Conservation (phyloP, 2,329 filamentous ascomycete species). For the Colletotrichum costaricense region DNA sequence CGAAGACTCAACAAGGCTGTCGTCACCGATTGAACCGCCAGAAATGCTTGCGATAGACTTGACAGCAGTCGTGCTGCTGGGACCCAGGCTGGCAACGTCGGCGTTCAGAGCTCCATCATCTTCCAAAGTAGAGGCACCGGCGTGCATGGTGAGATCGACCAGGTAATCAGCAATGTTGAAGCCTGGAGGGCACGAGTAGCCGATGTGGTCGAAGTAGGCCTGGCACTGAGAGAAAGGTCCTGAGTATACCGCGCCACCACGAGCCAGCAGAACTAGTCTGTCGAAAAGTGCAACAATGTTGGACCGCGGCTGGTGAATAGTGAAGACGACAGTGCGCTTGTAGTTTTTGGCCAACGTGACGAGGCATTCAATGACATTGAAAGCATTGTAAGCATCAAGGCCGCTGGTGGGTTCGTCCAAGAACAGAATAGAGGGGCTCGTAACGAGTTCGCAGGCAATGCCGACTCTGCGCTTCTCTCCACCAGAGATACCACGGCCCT, state of each 20-base stretch:
- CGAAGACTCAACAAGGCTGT: conserved; percentile 70
- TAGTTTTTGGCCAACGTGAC: conserved; percentile 96
- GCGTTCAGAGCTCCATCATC: conserved; percentile 65
- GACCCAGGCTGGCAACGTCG: conserved; percentile 76
- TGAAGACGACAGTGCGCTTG: conserved; percentile 97
- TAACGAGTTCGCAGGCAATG: conserved; percentile 97
- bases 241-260: conserved; percentile 92
- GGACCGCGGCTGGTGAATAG: conserved; percentile 96
- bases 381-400: conserved; percentile 95
- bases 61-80: conserved; percentile 87
- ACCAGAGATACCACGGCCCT: conserved; percentile 93
- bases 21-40: conserved; percentile 78
- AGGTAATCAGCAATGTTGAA: conserved; percentile 99
- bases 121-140: conserved; percentile 70
- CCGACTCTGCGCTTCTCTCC: conserved; percentile 96
- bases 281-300: conserved; percentile 99
- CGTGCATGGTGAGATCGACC: conserved; percentile 98
- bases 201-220: conserved; percentile 89
- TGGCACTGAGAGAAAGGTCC: conserved; percentile 91
- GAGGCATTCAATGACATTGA: conserved; percentile 96
- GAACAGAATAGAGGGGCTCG: conserved; percentile 96
- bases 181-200: conserved; percentile 92
- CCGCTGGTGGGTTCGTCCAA: conserved; percentile 97
- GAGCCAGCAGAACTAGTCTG: conserved; percentile 88
- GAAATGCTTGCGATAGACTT: conserved; percentile 92